Conservation (phyloP, 306 rosid species). For the Cotoneaster glaucophyllus region DNA sequence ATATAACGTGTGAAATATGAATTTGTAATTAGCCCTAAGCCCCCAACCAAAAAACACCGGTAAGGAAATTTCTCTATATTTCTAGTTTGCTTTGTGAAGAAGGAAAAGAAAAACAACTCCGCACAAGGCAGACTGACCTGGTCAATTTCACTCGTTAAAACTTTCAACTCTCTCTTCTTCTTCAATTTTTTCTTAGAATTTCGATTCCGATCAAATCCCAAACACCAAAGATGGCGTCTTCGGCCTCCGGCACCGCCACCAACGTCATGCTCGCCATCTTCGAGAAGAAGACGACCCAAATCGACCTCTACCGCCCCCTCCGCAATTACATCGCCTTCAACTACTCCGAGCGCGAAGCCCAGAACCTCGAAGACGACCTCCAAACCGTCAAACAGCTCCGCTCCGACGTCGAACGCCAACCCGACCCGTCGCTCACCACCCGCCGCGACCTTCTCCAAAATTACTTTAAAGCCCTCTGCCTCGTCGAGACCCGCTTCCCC, state of each 20-base stretch:
- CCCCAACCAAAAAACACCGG: not conserved
- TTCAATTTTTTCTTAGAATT: not conserved
- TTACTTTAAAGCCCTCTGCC: conserved; percentile 78
- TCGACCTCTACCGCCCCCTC: conserved; percentile 79
- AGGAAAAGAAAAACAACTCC: conserved; percentile 8
- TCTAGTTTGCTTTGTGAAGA: conserved; percentile 16
- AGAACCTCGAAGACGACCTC: conserved; percentile 88
- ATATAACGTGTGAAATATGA: too few species aligned
- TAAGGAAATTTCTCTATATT: not conserved
- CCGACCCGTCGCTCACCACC: conserved; percentile 77
- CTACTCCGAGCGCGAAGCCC: conserved; percentile 98
- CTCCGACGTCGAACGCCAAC: conserved; percentile 70
- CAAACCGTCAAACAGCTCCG: conserved; percentile 81
- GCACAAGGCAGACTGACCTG: not conserved
- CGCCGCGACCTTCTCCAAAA: conserved; percentile 83
- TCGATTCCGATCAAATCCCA: not conserved
- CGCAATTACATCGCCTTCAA: conserved; percentile 80
- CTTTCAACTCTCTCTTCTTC: not conserved
- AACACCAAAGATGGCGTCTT: conserved; percentile 18
- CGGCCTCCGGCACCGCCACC: conserved; percentile 34
- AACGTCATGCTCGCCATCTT: conserved; percentile 84
- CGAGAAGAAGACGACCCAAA: conserved; percentile 73
- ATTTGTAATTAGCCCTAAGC: too few species aligned
- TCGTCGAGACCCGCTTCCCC: conserved; percentile 90
- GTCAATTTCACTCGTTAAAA: conserved; percentile 16